Evolutionary conservation across 495 filamentous ascomycete genomes (phyloP), one percentile per base, ranked within the genome.

Genomic region (Tuber magnatum): DNA sequence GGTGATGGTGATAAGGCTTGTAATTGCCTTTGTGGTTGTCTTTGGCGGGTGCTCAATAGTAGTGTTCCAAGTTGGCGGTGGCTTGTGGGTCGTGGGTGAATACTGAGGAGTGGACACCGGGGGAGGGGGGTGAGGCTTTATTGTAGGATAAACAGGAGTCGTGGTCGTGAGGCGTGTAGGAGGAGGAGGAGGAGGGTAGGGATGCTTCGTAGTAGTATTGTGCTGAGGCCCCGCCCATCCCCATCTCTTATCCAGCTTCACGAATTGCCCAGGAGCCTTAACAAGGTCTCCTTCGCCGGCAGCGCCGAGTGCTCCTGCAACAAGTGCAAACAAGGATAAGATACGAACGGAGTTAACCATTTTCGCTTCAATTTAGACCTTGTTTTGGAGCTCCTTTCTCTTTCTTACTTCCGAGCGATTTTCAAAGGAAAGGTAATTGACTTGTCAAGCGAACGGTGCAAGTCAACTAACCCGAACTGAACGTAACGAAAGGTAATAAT

Each of bases 331-430:
- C 42, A 80, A 46, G 38, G 43, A 42, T 69, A 80, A 72, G 61
- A 73, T 46, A 74, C 69, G 71, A 80, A 80, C 74, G 42, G 78
- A 72, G 48, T 80, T 76, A 80, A 80, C 74, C 78, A 80, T 80
- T 71, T 42, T 73, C 51, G 40, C 69, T 77, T 78, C 28, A 16
- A 43, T 42, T 35, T 43, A 70, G 70, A 22, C 51, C 22, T 39
- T 39, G 42, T 8, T 44, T 56, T 22, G 61, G 70, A 70, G 56
- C 69, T 28, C 69, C 44, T 68, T 39, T 68, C 46, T 56, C 41
- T 71, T 78, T 48, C 69, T 43, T n/a, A n/a, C n/a, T n/a, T 75
- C 71, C 69, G 56, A 65, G 28, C 35, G 56, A 35, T 35, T 65
- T 32, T 20, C 56, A 65, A 28, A 79, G 68, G 39, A 68, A 75